phyloP scores from a whole-genome alignment of 2,329 filamentous ascomycete genomes.

The Cytospora chrysosperma region DNA sequence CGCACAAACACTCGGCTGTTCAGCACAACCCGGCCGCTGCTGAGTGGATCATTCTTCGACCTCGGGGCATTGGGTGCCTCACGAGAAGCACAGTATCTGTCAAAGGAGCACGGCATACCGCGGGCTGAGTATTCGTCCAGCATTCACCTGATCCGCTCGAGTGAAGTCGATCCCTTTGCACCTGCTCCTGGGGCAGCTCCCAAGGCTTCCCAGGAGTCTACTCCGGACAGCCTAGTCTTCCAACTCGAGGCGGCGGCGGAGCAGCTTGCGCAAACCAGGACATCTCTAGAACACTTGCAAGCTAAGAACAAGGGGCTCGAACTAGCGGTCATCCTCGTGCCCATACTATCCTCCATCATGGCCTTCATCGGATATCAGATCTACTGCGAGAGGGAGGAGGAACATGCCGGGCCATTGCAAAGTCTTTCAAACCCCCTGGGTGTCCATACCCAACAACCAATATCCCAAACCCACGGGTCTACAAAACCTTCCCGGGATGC shows the following conservation, averaged over 20 bases:
- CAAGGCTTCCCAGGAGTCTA: background rate
- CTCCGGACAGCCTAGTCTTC: background rate
- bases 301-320: background rate
- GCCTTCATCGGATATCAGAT: background rate
- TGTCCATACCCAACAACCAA: background rate
- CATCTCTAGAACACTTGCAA: background rate
- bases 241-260: background rate
- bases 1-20: background rate
- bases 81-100: slow-evolving; percentile 20
- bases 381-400: background rate
- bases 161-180: slow-evolving; percentile 23
- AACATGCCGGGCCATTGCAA: background rate
- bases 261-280: background rate
- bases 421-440: background rate
- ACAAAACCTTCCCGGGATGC: slow-evolving; percentile 5
- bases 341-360: background rate
- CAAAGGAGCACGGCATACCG: slow-evolving; percentile 19
- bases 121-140: slow-evolving; percentile 19
- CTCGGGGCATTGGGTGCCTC: slow-evolving; percentile 17
- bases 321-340: too few relatives aligned
- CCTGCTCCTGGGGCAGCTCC: slow-evolving; percentile 11
- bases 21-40: slow-evolving; percentile 3
- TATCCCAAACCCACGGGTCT: background rate
- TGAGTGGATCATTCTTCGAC: slow-evolving; percentile 12
- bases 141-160: slow-evolving; percentile 21